phyloP scores from a whole-genome alignment of 2,329 filamentous ascomycete genomes.

The Hirsutella minnesotensis region DNA sequence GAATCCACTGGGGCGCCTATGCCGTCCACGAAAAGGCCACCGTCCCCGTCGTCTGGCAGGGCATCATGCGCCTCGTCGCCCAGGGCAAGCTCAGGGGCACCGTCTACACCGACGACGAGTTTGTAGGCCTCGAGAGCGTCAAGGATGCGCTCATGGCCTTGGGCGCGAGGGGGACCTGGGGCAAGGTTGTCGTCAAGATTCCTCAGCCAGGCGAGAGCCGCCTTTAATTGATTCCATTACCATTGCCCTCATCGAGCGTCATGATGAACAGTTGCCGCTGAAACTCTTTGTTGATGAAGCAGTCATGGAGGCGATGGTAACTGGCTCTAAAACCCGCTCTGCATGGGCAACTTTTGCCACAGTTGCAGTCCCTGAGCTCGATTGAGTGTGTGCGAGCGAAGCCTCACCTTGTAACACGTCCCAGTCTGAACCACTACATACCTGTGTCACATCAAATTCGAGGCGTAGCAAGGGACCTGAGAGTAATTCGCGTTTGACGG shows the following conservation, averaged over 20 bases:
- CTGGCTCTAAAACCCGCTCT: too few species aligned
- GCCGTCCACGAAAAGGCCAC: conserved; percentile 58
- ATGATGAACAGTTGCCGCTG: too few species aligned
- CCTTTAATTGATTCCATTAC: conserved; percentile 31
- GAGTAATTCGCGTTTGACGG: background rate
- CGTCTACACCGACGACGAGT: conserved; percentile 70
- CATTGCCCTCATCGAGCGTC: too few species aligned
- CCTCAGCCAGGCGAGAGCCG: conserved; percentile 53
- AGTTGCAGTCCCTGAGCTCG: too few species aligned
- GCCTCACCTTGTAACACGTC: background rate
- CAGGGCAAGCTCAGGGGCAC: conserved; percentile 72
- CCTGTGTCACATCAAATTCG: too few species aligned
- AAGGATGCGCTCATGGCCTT: conserved; percentile 66
- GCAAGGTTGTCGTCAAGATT: conserved; percentile 86
- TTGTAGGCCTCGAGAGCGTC: conserved; percentile 70
- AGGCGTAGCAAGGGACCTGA: too few species aligned
- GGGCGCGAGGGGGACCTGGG: conserved; percentile 78
- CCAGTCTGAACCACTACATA: too few species aligned
- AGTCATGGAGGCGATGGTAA: too few species aligned
- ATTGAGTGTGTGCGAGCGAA: background rate
- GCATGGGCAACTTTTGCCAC: too few species aligned
- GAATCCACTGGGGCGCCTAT: conserved; percentile 88
- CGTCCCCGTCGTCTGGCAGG: conserved; percentile 66
- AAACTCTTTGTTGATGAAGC: too few species aligned
- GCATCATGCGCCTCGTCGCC: conserved; percentile 65